Percentiles rank a stretch among this genome's conserved stretches.
Evolutionary conservation across 202 grass and related monocot species (phyloP).

Genomic region (Setaria italica): DNA sequence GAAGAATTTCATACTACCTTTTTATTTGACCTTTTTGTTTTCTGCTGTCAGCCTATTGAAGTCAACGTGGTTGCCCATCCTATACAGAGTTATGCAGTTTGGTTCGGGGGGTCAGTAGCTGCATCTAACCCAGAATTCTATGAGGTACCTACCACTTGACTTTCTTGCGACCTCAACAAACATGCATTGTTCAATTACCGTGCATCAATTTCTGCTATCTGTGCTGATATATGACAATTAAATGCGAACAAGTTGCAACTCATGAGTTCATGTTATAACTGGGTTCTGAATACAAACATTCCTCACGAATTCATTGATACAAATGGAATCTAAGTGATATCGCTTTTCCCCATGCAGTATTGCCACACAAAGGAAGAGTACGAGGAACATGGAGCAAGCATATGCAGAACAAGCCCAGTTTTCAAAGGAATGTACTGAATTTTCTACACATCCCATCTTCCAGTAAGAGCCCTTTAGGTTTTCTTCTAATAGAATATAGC

Average conservation of each 20-base stretch:
- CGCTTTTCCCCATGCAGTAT: conserved; percentile 51
- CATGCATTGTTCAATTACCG: not conserved
- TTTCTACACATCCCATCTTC: conserved; percentile 22
- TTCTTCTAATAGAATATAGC: conserved; percentile 50
- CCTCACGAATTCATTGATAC: not conserved
- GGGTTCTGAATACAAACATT: conserved; percentile 10
- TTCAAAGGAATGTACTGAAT: conserved; percentile 99
- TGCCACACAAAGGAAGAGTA: conserved; percentile 98
- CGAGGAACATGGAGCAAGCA: conserved; percentile 94
- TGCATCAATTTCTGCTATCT: conserved; percentile 28
- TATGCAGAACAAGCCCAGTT: conserved; percentile 92
- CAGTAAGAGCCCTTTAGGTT: conserved; percentile 44
- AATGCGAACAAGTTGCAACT: conserved; percentile 7
- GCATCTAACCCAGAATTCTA: conserved; percentile 93
- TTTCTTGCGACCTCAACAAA: conserved; percentile 3
- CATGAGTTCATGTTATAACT: not conserved
- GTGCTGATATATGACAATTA: not conserved
- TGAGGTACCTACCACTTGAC: conserved; percentile 56
- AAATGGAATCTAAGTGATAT: conserved; percentile 13
- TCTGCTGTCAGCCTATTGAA: conserved; percentile 81
- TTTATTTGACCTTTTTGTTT: conserved; percentile 26
- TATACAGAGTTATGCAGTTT: conserved; percentile 90
- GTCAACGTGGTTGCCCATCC: conserved; percentile 95
- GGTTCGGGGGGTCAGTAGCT: conserved; percentile 98
- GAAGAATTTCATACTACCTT: conserved; percentile 9